Evolutionary conservation across 768 basidiomycete genomes (phyloP).

Genomic region (Hydnum rufescens): DNA sequence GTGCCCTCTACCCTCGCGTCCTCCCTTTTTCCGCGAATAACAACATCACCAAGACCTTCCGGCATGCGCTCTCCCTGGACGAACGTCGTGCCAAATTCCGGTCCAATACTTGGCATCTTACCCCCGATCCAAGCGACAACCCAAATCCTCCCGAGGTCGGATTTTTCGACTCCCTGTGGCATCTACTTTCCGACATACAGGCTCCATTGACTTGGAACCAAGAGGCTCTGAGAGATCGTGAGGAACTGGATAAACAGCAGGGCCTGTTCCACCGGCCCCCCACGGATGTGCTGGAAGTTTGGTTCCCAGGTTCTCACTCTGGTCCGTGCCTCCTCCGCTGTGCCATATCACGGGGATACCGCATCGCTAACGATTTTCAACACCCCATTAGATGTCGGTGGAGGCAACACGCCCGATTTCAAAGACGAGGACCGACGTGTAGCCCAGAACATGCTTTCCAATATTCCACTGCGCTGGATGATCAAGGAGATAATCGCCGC

Average conservation of each 20-base stretch:
- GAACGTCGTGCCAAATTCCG: constrained; percentile 48
- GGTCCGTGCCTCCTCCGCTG: constrained; percentile 8
- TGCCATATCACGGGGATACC: no score
- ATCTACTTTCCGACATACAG: not conserved
- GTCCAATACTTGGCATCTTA: constrained; percentile 37
- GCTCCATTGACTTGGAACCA: not conserved
- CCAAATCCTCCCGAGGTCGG: not conserved
- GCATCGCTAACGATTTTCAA: no score
- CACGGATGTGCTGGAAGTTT: constrained; percentile 12
- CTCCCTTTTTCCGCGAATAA: constrained; percentile 13
- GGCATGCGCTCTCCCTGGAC: constrained; percentile 10
- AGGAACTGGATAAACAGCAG: not conserved
- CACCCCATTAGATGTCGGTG: not conserved
- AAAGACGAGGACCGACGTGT: constrained; percentile 2
- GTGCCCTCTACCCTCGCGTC: constrained; percentile 10
- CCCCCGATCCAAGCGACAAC: not conserved
- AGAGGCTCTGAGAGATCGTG: not conserved
- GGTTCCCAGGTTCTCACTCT: constrained; percentile 13
- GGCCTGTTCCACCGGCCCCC: not conserved
- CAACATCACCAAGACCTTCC: constrained; percentile 12
- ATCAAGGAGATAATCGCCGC: constrained; percentile 36
- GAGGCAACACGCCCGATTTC: not conserved
- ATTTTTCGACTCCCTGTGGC: not conserved
- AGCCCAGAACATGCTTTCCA: constrained; percentile 26
- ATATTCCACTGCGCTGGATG: no score